Percentiles rank a stretch among this genome's conserved stretches.
Evolutionary conservation across 371 early-diverging fungal species (phyloP).

Genomic region (Dichotomocladium elegans): DNA sequence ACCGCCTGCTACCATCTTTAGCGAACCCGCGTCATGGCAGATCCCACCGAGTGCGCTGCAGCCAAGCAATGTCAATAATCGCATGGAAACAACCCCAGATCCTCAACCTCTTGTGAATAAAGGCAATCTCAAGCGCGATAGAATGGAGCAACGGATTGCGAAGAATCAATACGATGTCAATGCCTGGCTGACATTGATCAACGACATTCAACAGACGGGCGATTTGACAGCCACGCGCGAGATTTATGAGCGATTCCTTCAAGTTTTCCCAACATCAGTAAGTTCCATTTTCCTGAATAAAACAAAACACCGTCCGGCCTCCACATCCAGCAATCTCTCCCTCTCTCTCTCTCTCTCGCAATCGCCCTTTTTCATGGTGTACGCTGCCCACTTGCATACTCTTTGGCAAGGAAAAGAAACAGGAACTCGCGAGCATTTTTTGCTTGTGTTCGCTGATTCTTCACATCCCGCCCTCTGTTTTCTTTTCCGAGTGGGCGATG

Average conservation of each 20-base stretch:
- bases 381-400: background rate
- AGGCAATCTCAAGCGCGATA: slow-evolving; percentile 41
- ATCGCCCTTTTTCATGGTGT: background rate
- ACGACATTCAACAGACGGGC: slow-evolving; percentile 53
- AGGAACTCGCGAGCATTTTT: too few relatives aligned
- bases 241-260: slow-evolving; percentile 69
- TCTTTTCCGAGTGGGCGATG: too few relatives aligned
- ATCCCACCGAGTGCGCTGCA: slow-evolving; percentile 48
- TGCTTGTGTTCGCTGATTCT: too few relatives aligned
- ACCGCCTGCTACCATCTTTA: slow-evolving; percentile 8
- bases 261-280: slow-evolving; percentile 86
- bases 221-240: slow-evolving; percentile 63
- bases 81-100: background rate
- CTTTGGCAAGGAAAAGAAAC: too few relatives aligned
- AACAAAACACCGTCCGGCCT: too few relatives aligned
- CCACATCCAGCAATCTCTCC: too few relatives aligned
- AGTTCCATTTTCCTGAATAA: too few relatives aligned
- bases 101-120: slow-evolving; percentile 17
- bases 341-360: background rate
- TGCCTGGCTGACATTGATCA: slow-evolving; percentile 66
- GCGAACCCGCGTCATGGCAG: slow-evolving; percentile 54
- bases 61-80: slow-evolving; percentile 9
- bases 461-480: too few relatives aligned
- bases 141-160: slow-evolving; percentile 47
- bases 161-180: slow-evolving; percentile 61